Percentiles rank a stretch among this genome's conserved stretches.
phyloP scores from a whole-genome alignment of 257 asterid species.

The Solanum chiquidenum region DNA sequence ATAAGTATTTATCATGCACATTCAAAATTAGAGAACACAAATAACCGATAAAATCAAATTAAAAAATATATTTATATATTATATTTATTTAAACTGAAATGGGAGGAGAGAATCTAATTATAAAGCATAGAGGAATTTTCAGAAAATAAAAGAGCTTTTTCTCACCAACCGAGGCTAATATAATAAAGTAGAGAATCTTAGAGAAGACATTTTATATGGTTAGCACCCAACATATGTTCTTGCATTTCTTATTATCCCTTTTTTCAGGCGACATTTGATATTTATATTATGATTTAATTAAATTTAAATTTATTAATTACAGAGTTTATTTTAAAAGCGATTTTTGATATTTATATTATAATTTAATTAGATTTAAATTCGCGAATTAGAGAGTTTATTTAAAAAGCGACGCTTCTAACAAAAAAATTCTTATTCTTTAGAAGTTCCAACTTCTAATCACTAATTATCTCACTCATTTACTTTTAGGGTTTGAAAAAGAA shows the following conservation, averaged over 20 bases:
- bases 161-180: background rate
- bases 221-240: background rate
- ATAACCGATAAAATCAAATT: too few species aligned
- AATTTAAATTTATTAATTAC: fast-evolving
- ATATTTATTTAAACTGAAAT: too few species aligned
- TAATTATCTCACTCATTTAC: background rate
- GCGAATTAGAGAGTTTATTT: background rate
- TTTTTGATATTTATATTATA: too few species aligned
- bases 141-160: background rate
- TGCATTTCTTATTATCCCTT: background rate
- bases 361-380: too few species aligned
- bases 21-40: too few species aligned
- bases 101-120: background rate
- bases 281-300: background rate
- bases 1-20: too few species aligned
- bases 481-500: background rate
- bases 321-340: too few species aligned
- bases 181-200: background rate
- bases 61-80: too few species aligned
- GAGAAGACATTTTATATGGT: background rate
- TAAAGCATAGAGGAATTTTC: background rate
- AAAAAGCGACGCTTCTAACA: background rate
- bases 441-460: too few species aligned
- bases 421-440: too few species aligned
- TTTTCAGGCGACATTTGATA: background rate